Evolutionary conservation across 176 grass and related monocot species (phyloP).

Genomic region (Ensete glaucum): DNA sequence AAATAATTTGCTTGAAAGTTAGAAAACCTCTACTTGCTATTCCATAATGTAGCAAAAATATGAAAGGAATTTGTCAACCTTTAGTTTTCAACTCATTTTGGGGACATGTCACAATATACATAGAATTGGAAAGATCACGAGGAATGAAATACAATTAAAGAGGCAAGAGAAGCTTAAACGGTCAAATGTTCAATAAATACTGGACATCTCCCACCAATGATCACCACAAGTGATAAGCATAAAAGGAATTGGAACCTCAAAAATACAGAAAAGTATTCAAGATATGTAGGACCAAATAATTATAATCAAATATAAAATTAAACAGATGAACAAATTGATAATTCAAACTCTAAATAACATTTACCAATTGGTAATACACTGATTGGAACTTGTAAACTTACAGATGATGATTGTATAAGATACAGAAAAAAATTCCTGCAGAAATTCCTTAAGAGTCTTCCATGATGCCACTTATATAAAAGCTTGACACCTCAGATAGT

Average conservation of each 20-base stretch:
- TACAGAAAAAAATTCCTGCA: conserved; percentile 8
- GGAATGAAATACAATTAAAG: neutral
- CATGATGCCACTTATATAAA: neutral
- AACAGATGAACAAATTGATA: neutral
- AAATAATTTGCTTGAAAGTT: neutral
- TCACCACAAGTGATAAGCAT: neutral
- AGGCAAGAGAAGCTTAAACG: neutral
- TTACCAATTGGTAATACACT: conserved; percentile 7
- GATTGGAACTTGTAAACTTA: neutral
- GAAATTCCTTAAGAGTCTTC: neutral
- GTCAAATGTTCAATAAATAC: too few species aligned
- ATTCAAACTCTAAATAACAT: neutral
- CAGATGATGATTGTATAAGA: neutral
- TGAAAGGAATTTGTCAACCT: neutral
- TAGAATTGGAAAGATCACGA: neutral
- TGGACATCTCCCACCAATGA: too few species aligned
- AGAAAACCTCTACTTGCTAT: neutral
- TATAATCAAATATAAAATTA: neutral
- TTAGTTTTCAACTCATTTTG: neutral
- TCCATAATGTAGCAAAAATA: neutral
- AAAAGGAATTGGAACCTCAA: neutral
- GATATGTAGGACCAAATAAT: neutral
- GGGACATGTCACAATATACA: neutral
- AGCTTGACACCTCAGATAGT: neutral
- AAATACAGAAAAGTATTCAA: neutral